Evolutionary conservation across 164 flowering plant species (phyloP), one percentile per base, ranked within the genome.

Genomic region (Kingdonia uniflora): DNA sequence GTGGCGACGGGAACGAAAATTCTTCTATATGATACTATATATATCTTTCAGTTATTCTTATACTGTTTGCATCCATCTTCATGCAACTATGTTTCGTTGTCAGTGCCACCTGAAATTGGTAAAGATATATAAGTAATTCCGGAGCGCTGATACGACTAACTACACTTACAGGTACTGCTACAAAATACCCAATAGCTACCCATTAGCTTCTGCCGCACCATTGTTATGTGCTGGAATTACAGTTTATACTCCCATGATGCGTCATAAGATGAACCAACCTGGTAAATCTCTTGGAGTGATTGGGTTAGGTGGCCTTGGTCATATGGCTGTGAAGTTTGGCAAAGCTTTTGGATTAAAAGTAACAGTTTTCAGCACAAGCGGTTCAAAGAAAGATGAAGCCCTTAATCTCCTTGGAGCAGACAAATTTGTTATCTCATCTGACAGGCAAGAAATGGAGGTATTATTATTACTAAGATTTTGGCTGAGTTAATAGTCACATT

Each of bases 241-340:
- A 53, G 87, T 85, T 16, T 85, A 77, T 56, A 4, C 81, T 21
- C 95, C 90, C 23, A 85, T 85, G 95, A 71, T 74, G 70, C 80
- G 73, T 64, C 84, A 82, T 51, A 70, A 79, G 51, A 85, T 85
- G 87, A 79, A 85, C 61, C 90, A 82, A 60, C 81, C 89, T 35
- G 90, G 95, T 49, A 85, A 80, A 68, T 76, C 82, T 59, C 76
- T 85, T 0, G 95, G 85, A 25, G 90, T 85, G 55, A 61, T 85
- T 53, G 94, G 94, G 26, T 79, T 82, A 5, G 94, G 94, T 61
- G 94, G 94, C 40, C 82, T 85, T 25, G 94, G 88, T 52, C 94
- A 85, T 69, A 68, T 85, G 80, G 94, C 94, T 22, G 94, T 80
- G 53, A 76, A 80, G 58, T 82, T 82, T 50, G 94, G 94, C 5